A percentile compares a stretch with the other conserved stretches of the same genome.
Evolutionary conservation across 345 rosid species (phyloP).

Genomic region (Eucalyptus urophylla): DNA sequence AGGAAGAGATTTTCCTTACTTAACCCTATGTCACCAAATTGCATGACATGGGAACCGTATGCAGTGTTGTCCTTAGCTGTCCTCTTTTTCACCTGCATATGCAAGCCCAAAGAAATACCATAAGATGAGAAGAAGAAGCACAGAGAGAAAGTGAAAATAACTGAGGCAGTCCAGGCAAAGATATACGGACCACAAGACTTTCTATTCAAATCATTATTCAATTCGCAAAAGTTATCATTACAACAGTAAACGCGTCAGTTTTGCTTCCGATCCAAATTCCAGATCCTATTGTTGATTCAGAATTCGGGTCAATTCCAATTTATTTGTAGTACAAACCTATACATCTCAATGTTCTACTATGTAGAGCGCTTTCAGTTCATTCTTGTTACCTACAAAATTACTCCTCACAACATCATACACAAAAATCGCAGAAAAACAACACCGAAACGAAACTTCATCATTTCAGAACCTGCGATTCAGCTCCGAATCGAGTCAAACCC

Average conservation of each 20-base stretch:
- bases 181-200: neutral
- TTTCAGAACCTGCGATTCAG: neutral
- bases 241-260: neutral
- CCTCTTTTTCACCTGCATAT: conserved; percentile 69
- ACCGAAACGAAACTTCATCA: no score
- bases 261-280: neutral
- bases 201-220: neutral
- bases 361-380: no score
- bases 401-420: neutral
- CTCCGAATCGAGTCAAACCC: neutral
- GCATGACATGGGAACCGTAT: conserved; percentile 96
- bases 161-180: neutral
- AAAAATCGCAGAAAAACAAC: neutral
- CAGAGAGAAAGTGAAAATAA: neutral
- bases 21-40: conserved; percentile 62
- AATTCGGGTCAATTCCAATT: no score
- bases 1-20: conserved; percentile 38
- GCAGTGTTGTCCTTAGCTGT: conserved; percentile 29
- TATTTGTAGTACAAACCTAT: no score
- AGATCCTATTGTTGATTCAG: neutral
- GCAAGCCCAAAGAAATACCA: neutral
- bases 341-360: neutral
- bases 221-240: neutral
- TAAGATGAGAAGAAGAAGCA: neutral
- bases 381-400: neutral